These are phyloP conservation scores for Bjerkandera adusta DNA, from an alignment of 1,284 basidiomycete genomes.

Conservation along the genomic window DNA sequence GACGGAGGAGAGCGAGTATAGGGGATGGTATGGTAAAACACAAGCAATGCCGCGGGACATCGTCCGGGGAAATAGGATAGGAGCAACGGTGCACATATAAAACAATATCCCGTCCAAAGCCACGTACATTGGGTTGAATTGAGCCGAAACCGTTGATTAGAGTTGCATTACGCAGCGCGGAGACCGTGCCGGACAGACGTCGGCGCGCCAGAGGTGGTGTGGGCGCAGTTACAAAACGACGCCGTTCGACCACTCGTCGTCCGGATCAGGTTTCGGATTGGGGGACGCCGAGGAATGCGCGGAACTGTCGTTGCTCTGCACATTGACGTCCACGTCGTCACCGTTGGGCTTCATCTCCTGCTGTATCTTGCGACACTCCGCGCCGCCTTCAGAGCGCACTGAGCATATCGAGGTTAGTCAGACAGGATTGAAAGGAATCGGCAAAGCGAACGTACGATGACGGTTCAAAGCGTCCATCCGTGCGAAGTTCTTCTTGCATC, in stretches of 20 bases:
- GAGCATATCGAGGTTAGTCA: conserved; percentile 11
- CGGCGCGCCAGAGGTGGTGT: too few species aligned
- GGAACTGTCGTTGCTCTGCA: neutral
- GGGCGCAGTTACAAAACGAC: too few species aligned
- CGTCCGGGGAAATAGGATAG: conserved; percentile 10
- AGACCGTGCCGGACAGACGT: too few species aligned
- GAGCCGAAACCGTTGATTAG: too few species aligned
- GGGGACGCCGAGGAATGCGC: neutral
- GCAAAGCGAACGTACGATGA: conserved; percentile 54
- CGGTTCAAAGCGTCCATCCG: conserved; percentile 79
- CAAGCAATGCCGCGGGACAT: conserved; percentile 10
- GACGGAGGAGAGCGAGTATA: neutral
- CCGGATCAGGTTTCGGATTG: conserved; percentile 13
- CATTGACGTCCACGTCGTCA: too few species aligned
- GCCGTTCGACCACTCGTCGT: conserved; percentile 7
- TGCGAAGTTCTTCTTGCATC: conserved; percentile 76
- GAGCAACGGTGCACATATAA: neutral
- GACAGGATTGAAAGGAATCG: neutral
- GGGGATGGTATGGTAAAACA: conserved; percentile 10
- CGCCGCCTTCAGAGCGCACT: conserved; percentile 58
- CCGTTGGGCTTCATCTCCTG: conserved; percentile 25
- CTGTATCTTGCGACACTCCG: conserved; percentile 46
- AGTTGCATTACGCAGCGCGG: too few species aligned
- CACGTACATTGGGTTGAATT: neutral
- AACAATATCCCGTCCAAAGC: neutral